Conservation (phyloP, 2,329 filamentous ascomycete genomes). For the Claviceps quebecensis region DNA sequence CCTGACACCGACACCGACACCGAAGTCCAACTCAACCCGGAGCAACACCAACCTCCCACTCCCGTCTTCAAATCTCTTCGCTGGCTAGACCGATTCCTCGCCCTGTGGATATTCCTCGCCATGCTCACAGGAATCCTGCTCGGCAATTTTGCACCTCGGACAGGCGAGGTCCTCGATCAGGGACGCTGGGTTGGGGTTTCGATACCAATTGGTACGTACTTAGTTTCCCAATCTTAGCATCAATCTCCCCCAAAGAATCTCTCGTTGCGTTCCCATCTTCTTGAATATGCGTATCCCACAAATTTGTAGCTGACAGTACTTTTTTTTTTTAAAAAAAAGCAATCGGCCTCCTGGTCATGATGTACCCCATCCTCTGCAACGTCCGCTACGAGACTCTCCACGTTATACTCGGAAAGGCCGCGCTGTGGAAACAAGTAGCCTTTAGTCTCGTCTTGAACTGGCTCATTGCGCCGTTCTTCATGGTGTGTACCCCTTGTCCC, state of each 20-base stretch:
- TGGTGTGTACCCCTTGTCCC: conserved; percentile 36
- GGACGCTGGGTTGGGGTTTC: conserved; percentile 30
- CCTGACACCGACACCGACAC: too few species aligned
- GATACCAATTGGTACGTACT: not conserved
- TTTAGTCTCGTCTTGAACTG: conserved; percentile 72
- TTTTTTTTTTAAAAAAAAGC: conserved; percentile 34
- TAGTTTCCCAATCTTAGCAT: too few species aligned
- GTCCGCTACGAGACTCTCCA: conserved; percentile 67
- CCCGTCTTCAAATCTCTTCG: conserved; percentile 41
- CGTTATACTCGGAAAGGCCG: conserved; percentile 42
- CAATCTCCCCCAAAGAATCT: not conserved
- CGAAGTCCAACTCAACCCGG: too few species aligned
- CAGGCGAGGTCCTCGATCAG: conserved; percentile 48
- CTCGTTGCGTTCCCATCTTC: not conserved
- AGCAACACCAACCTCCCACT: not conserved
- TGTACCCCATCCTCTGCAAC: conserved; percentile 87
- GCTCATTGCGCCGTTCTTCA: conserved; percentile 69
- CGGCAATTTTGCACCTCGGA: conserved; percentile 57
- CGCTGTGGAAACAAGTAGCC: conserved; percentile 64
- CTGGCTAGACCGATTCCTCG: conserved; percentile 49
- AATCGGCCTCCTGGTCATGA: conserved; percentile 74
- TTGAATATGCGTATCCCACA: not conserved
- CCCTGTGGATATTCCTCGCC: conserved; percentile 62
- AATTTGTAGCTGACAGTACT: not conserved
- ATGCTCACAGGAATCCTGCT: conserved; percentile 65